phyloP scores from a whole-genome alignment of 192 early-diverging fungal genomes.

The Podila minutissima region DNA sequence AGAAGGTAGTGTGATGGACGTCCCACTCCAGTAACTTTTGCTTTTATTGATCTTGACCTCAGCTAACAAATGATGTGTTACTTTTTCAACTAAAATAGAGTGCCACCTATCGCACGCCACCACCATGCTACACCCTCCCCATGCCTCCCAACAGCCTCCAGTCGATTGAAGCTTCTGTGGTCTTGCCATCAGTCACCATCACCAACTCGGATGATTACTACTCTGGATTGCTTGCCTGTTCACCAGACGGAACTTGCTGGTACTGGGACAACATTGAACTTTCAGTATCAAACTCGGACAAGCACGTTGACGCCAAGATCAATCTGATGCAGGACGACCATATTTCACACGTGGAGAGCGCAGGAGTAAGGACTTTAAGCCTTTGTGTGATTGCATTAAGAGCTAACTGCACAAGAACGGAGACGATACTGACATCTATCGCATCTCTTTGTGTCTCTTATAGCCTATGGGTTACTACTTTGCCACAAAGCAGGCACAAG shows the following conservation, averaged over 20 bases:
- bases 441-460: too few species aligned
- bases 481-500: constrained; percentile 15
- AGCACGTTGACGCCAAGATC: constrained; percentile 37
- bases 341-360: constrained; percentile 33
- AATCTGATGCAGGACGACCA: constrained; percentile 25
- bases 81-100: constrained; percentile 8
- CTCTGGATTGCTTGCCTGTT: constrained; percentile 37
- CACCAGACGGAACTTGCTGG: constrained; percentile 46
- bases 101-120: constrained; percentile 29
- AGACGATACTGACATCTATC: too few species aligned
- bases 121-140: constrained; percentile 36
- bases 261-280: constrained; percentile 51
- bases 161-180: constrained; percentile 13
- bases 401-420: neutral
- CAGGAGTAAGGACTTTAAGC: constrained; percentile 29
- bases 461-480: constrained; percentile 49
- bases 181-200: constrained; percentile 36
- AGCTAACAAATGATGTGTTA: too few species aligned
- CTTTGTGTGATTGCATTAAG: neutral
- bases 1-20: constrained; percentile 18
- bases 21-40: neutral
- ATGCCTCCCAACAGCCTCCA: constrained; percentile 42
- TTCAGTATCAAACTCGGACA: constrained; percentile 32
- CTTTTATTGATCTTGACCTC: too few species aligned
- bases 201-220: constrained; percentile 38